Evolutionary conservation across 495 filamentous ascomycete species (phyloP).

Genomic region (Acidiella bohemica): DNA sequence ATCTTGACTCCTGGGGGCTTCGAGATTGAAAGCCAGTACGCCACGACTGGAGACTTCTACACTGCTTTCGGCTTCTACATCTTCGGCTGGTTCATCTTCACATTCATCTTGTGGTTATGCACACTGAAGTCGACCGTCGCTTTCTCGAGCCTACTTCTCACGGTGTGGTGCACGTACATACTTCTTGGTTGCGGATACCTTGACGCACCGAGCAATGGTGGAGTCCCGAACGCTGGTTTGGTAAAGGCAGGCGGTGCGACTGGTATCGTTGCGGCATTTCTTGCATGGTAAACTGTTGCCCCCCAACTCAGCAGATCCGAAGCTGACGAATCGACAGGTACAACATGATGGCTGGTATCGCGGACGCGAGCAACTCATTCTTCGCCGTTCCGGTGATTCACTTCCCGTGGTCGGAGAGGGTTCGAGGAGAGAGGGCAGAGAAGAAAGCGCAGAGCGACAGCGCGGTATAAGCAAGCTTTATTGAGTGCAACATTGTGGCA

Average conservation of each 20-base stretch:
- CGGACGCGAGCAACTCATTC: conserved; percentile 72
- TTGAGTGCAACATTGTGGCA: no score
- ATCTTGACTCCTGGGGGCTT: conserved; percentile 68
- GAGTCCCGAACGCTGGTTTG: conserved; percentile 46
- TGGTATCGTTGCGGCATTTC: conserved; percentile 71
- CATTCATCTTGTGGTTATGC: conserved; percentile 68
- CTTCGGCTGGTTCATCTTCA: conserved; percentile 94
- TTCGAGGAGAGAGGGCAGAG: conserved; percentile 39
- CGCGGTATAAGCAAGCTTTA: no score
- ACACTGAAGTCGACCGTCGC: conserved; percentile 88
- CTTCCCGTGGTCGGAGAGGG: conserved; percentile 92
- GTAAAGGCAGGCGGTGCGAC: conserved; percentile 75
- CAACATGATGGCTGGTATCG: conserved; percentile 87
- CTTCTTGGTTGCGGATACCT: neutral
- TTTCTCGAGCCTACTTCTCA: conserved; percentile 89
- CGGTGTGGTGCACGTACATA: conserved; percentile 16
- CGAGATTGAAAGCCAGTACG: conserved; percentile 33
- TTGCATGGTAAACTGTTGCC: no score
- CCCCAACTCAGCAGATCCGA: no score
- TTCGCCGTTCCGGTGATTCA: conserved; percentile 85
- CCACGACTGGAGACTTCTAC: conserved; percentile 24
- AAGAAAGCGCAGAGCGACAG: no score
- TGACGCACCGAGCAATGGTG: conserved; percentile 31
- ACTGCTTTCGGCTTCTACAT: conserved; percentile 12
- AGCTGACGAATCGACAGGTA: no score